Evolutionary conservation across 768 basidiomycete species (phyloP), one percentile per base, ranked within the genome.

Genomic region (Amanita inopinata): DNA sequence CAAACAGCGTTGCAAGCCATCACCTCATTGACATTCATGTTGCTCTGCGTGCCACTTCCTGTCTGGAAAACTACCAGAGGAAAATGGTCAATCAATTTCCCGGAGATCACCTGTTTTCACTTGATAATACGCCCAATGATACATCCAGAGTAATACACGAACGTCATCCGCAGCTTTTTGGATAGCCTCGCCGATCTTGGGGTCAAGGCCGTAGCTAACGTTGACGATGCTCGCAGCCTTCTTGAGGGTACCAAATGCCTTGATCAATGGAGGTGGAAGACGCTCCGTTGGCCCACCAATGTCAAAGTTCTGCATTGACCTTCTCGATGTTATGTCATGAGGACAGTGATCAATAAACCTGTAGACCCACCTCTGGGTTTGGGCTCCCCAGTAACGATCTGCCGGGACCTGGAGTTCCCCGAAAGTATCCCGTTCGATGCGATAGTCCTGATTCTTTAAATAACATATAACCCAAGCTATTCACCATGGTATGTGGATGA

Each of bases 61-160:
- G 96, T 99, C 64, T 99, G 96, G 76, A 97, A 99, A 31, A 99
- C 93, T 27, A 99, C 96, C 28, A 99, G 70, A 18, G 96, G 96
- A 68, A 99, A 99, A 64, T 99, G 87, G 51, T 92, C 92, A 15
- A 83, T 73, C 46, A 99, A 74, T 60, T 91, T 88, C 39, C 93
- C 94, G 33, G 87, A 87, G 59, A 98, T 98, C 53, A 99, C 94
- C 91, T 93, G 52, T n/a, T 24, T 40, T 43, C 12, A 43, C 40
- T 18, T 39, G 25, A 46, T n/a, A 44, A 40, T 24, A 36, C 17
- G 40, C 22, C 25, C 3, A 14, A 39, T 17, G 20, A 39, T 20
- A 25, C 5, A 3, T 40, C 14, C 35, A 23, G 15, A 15, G 12
- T 11, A 33, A 3, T 33, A 20, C 12, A 58, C 76, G 42, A 55